Evolutionary conservation across 768 basidiomycete species (phyloP), one percentile per base, ranked within the genome.

Genomic region (Lactifluus pinguis): DNA sequence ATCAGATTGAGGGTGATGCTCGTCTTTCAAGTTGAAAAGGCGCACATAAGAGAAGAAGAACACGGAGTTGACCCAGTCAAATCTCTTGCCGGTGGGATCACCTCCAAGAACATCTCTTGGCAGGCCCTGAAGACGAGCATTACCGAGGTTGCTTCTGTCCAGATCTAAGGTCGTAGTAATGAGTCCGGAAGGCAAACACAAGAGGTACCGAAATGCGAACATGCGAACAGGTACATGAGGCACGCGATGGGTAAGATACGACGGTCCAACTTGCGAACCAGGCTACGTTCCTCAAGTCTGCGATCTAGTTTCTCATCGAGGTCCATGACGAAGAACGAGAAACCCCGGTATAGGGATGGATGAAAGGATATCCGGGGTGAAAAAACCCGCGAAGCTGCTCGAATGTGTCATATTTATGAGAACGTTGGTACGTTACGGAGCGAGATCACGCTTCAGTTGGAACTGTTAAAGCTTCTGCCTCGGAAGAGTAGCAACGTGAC

Each of bases 11-110:
- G 48, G 32, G 11, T n/a, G n/a, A 13, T 15, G 13, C 36, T 56
- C 32, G 13, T n/a, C 14, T 39, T 29, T 51, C 57, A 34, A 47
- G 15, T 25, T 38, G 6, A 41, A 32, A 50, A 6, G 13, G 80
- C 59, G 0, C 59, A 86, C 87, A 69, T 90, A 91, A 63, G 89
- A 83, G 72, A 91, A 83, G 72, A 85, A 91, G 73, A 91, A 92
- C 8, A 79, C 77, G 1, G 87, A 85, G 59, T 84, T 86, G 48
- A 88, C 72, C 88, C 87, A 89, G 68, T 87, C 87, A 67, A 87
- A 90, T n/a, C 83, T 74, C 25, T 76, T 63, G 1, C 89, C 87
- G 0, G 82, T 83, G 9, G 79, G 79, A 66, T 90, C 89, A 7
- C 87, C 87, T 13, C 77, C 78, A 13, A 91, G 80, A 13, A 68